A percentile compares a stretch with the other conserved stretches of the same genome.
These are phyloP conservation scores for Xylaria digitata DNA, from an alignment of 2,329 filamentous ascomycete genomes.

Conservation along the genomic window DNA sequence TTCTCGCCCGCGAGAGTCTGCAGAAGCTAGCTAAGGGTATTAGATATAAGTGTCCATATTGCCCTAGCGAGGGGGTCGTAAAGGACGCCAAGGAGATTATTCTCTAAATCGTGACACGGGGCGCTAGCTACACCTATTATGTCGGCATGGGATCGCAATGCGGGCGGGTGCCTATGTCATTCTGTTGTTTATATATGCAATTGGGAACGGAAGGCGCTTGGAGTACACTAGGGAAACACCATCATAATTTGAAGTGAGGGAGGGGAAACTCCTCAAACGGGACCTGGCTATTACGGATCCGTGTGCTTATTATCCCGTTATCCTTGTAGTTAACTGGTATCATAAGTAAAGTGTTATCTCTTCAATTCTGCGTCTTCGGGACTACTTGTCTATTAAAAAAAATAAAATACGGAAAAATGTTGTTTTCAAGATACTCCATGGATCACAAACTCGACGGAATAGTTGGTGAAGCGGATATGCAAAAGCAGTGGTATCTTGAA, in stretches of 20 bases:
- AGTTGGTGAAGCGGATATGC: conserved; percentile 1
- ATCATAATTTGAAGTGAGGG: neutral
- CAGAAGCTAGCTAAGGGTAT: conserved; percentile 81
- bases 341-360: conserved; percentile 8
- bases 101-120: conserved; percentile 56
- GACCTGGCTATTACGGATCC: neutral
- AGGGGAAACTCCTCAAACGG: neutral
- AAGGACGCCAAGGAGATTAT: conserved; percentile 81
- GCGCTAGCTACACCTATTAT: neutral
- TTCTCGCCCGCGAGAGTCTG: conserved; percentile 87
- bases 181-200: conserved; percentile 13
- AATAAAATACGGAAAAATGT: neutral
- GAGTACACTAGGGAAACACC: neutral
- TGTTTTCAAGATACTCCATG: neutral
- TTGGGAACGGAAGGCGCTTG: conserved; percentile 6
- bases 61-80: conserved; percentile 82
- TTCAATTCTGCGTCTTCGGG: neutral
- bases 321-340: neutral
- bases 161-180: conserved; percentile 1
- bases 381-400: conserved; percentile 5
- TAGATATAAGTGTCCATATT: conserved; percentile 96
- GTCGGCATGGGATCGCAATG: neutral
- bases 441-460: neutral
- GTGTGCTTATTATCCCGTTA: neutral
- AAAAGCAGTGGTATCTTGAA: conserved; percentile 30